Percentiles rank a stretch among this genome's conserved stretches.
Evolutionary conservation across 148 eudicot genomes (phyloP).

Genomic region (Cornus kousa): DNA sequence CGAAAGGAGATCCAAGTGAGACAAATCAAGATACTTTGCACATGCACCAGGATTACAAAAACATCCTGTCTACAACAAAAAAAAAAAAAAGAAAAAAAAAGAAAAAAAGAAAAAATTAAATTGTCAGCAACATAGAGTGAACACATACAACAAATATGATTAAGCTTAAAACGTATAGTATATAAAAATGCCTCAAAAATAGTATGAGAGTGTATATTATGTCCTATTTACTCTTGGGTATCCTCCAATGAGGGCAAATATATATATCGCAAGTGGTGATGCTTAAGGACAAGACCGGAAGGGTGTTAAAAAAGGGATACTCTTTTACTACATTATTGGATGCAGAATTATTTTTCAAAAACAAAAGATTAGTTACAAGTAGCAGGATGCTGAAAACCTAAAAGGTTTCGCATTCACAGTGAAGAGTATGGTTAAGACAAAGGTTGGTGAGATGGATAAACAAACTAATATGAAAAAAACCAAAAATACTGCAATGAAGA

Average conservation of each 20-base stretch:
- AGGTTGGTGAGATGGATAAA: not conserved
- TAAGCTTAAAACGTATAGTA: not conserved
- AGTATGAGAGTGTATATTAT: not conserved
- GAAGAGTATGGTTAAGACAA: not conserved
- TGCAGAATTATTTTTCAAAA: too few species aligned
- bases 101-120: slow-evolving; percentile 13
- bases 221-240: not conserved
- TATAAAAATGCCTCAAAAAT: not conserved
- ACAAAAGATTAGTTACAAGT: not conserved
- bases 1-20: slow-evolving; percentile 83
- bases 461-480: not conserved
- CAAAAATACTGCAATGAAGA: not conserved
- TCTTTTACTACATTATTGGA: not conserved
- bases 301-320: not conserved
- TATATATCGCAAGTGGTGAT: too few species aligned
- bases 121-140: slow-evolving; percentile 12
- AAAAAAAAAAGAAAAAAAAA: slow-evolving; percentile 16
- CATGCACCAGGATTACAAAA: slow-evolving; percentile 99
- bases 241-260: not conserved
- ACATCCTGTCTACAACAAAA: slow-evolving; percentile 83
- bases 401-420: not conserved
- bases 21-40: slow-evolving; percentile 86
- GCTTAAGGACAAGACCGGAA: too few species aligned
- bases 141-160: not conserved
- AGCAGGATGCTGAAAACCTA: not conserved